Percentiles rank a stretch among this genome's conserved stretches.
These are phyloP conservation scores for Acanthamoeba healyi DNA, from an alignment of 208 protist species.

Conservation along the genomic window DNA sequence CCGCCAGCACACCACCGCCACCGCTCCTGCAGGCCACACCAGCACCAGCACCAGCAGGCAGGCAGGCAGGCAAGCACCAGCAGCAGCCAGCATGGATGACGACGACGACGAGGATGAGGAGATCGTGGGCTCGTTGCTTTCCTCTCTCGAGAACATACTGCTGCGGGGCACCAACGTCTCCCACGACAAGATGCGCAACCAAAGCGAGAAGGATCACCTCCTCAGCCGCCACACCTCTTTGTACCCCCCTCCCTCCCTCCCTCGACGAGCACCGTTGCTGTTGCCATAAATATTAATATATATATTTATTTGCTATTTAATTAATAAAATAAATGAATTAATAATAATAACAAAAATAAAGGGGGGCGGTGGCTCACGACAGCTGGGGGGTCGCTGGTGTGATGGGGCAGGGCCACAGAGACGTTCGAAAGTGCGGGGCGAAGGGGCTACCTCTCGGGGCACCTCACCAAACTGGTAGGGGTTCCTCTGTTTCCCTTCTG, in stretches of 20 bases:
- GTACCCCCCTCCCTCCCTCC: not conserved
- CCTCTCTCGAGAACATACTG: slow-evolving; percentile 54
- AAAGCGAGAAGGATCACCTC: slow-evolving; percentile 41
- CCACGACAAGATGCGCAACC: slow-evolving; percentile 17
- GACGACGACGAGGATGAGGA: slow-evolving; percentile 55
- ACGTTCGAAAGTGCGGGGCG: slow-evolving; percentile 46
- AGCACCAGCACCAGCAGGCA: no score
- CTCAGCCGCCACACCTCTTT: slow-evolving; percentile 40
- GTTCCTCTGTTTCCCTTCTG: not conserved
- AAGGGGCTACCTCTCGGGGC: not conserved
- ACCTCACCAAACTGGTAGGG: slow-evolving; percentile 24
- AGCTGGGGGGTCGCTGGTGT: no score
- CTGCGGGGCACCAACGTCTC: not conserved
- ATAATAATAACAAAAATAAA: no score
- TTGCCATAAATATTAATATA: not conserved
- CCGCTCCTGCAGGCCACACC: no score
- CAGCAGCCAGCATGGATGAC: not conserved
- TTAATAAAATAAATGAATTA: no score
- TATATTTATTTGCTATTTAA: no score
- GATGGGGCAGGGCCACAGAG: slow-evolving; percentile 10
- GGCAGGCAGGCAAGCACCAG: no score
- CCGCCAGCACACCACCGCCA: no score
- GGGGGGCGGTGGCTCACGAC: no score
- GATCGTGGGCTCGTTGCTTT: slow-evolving; percentile 30
- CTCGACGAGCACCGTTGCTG: not conserved